A percentile compares a stretch with the other conserved stretches of the same genome.
Conservation (phyloP, 2,329 filamentous ascomycete genomes). For the Claviceps spartinae region DNA sequence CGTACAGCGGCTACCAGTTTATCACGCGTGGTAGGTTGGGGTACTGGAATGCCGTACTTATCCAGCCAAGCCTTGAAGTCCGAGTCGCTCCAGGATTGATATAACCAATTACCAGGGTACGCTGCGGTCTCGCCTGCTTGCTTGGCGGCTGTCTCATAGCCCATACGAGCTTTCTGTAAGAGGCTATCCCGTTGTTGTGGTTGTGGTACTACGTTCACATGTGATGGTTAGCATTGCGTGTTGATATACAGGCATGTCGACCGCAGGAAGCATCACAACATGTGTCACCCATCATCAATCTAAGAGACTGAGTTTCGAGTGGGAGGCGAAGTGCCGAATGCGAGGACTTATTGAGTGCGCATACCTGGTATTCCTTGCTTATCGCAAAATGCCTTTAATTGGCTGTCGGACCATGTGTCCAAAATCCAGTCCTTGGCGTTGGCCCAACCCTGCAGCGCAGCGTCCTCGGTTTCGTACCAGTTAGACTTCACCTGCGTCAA, state of each 20-base stretch:
- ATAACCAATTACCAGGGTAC: constrained; percentile 96
- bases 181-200: constrained; percentile 76
- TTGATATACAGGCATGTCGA: background rate
- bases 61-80: constrained; percentile 92
- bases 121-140: constrained; percentile 58
- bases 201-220: constrained; percentile 49
- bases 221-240: background rate
- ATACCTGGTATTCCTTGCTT: constrained; percentile 64
- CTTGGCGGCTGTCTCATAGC: constrained; percentile 67
- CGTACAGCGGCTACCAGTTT: constrained; percentile 80
- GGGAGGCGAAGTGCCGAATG: no score
- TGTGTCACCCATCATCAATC: background rate
- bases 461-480: constrained; percentile 72
- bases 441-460: constrained; percentile 55
- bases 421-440: constrained; percentile 84
- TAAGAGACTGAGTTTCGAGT: no score
- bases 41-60: constrained; percentile 69
- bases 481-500: constrained; percentile 53
- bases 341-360: constrained; percentile 3
- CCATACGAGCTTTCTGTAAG: constrained; percentile 62
- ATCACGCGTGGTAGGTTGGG: constrained; percentile 74
- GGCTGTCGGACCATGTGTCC: constrained; percentile 87
- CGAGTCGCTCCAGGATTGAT: constrained; percentile 80
- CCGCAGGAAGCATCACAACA: background rate
- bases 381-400: constrained; percentile 87